Base-by-base conservation (phyloP, 2,329 filamentous ascomycete genomes). In the Fusarium pseudoanthophilum region DNA sequence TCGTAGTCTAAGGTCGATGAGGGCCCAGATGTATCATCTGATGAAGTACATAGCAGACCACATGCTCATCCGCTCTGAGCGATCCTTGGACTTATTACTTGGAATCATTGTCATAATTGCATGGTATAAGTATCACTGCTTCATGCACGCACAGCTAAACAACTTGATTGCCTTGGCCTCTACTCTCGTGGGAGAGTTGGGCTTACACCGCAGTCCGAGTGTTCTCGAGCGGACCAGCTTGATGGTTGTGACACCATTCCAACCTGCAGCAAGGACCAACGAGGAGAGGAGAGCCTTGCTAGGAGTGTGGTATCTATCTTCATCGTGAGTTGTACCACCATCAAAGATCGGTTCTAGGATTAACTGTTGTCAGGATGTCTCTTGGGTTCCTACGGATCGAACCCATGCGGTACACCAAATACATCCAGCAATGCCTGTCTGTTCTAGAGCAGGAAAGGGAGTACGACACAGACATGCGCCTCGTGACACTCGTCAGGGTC, bases 101-200 rank as follows among this genome's bases (percentile, higher is more conserved):
- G 85, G 86, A 0, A 82, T 89, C 7, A 76, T 89, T 6, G 82
- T 88, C 1, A 83, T 88, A 32, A 70, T 87, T 5, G 84, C 84
- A 0, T 89, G 84, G 82, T 87, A 88, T 62, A 87, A 89, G 52
- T 86, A 88, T 57, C 87, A 89, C 74, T 88, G 87, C 71, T 83
- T 87, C 69, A 82, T 85, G 77, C 87, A 89, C 58, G 82, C 84
- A 2, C 88, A 89, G 67, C 76, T 89, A 18, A 84, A 85, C 73
- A 88, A 87, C 58, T 78, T 89, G 7, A 76, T 89, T 6, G 82
- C 85, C 14, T 72, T 90, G 26, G 85, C 87, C 3, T 78, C 82
- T 18, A 86, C 84, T 9, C 81, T 89, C 4, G 79, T 84, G 13
- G 82, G 82, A 1, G 87, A 88, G 60, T 75, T 89, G 40, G 84